Evolutionary conservation across 1,139 yeast genomes (phyloP).

Genomic region (Hyphopichia fennica): DNA sequence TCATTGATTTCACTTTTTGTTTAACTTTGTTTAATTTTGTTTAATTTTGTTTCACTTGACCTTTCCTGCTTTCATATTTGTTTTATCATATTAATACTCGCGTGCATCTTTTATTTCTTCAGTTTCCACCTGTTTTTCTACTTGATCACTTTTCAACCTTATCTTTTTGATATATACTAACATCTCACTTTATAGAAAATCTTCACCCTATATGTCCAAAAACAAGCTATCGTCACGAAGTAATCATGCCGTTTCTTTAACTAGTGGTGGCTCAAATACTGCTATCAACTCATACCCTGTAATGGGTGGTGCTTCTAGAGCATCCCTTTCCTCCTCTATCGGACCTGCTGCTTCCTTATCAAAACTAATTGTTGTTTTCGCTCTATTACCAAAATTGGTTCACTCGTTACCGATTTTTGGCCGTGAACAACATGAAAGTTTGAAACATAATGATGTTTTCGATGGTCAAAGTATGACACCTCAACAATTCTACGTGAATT

Average conservation of each 20-base stretch:
- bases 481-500: conserved; percentile 52
- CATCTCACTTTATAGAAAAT: neutral
- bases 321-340: neutral
- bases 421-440: conserved; percentile 7
- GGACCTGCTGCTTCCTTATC: conserved; percentile 11
- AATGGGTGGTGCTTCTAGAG: neutral
- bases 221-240: conserved; percentile 19
- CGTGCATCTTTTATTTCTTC: too few relatives aligned
- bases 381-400: conserved; percentile 28
- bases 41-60: too few relatives aligned
- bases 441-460: conserved; percentile 12
- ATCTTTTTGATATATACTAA: too few relatives aligned
- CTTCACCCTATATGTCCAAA: conserved; percentile 17
- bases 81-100: too few relatives aligned
- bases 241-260: conserved; percentile 23
- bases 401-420: conserved; percentile 25
- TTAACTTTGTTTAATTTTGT: too few relatives aligned
- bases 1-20: too few relatives aligned
- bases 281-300: neutral
- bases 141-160: too few relatives aligned
- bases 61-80: too few relatives aligned
- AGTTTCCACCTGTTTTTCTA: too few relatives aligned
- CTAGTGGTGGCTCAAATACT: conserved; percentile 12
- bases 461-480: conserved; percentile 25
- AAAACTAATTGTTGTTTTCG: conserved; percentile 17